phyloP scores from a whole-genome alignment of 2,329 filamentous ascomycete genomes.

The Epichloe sibirici region DNA sequence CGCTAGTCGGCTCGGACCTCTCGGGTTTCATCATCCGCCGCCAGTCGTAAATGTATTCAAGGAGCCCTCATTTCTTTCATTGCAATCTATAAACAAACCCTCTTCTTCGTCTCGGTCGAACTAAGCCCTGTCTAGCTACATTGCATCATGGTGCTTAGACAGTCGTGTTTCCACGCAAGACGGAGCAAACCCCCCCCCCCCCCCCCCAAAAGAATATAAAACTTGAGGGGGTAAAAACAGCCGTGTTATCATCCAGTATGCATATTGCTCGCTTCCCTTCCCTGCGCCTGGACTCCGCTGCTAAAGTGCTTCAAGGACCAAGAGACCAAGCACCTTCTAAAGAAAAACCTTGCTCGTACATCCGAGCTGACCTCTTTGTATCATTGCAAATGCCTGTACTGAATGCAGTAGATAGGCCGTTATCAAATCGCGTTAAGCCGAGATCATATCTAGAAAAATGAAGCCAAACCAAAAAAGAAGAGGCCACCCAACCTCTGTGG shows the following conservation, averaged over 20 bases:
- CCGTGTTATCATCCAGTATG: background rate
- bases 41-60: background rate
- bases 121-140: background rate
- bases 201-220: too few species aligned
- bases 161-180: background rate
- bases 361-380: background rate
- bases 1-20: too few species aligned
- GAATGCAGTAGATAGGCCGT: background rate
- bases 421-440: background rate
- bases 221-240: background rate
- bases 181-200: background rate
- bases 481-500: background rate
- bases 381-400: background rate
- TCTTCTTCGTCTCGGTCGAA: background rate
- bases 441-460: background rate
- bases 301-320: background rate
- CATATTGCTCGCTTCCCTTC: background rate
- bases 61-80: background rate
- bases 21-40: too few species aligned
- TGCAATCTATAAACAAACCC: background rate
- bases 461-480: background rate
- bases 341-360: background rate
- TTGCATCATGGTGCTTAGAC: background rate
- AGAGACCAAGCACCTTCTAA: background rate
- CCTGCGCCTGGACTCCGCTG: conserved; percentile 6